Evolutionary conservation across 768 basidiomycete genomes (phyloP), one percentile per base, ranked within the genome.

Genomic region (Neoboletus subvelutipes): DNA sequence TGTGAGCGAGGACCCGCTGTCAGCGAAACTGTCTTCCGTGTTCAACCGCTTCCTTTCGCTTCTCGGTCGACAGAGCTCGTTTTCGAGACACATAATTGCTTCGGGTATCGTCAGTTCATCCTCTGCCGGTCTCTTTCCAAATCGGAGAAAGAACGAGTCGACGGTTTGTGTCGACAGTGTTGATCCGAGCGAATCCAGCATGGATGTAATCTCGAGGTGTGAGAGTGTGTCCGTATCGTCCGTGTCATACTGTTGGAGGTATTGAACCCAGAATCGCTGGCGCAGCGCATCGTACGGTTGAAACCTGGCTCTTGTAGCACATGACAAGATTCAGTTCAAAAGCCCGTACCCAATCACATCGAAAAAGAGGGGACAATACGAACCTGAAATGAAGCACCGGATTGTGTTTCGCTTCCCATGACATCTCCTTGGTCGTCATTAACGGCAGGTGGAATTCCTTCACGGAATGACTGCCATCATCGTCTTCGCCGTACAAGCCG

Each of bases 181-280:
- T 4, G 94, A 97, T 5, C 94, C 94, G 37, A 99, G 86, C 2
- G 95, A 96, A 75, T 98, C 96, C 42, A 99, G 87, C 91, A 98
- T 94, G 12, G 91, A 91, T 0, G 89, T 91, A 33, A 97, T 79
- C 71, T 98, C 97, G 54, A 95, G 76, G 59, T 87, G 86, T 0
- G 92, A 94, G 40, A 95, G 74, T 1, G 80, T 70, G 22, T 76
- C 75, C 0, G 86, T 89, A 58, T 94, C 91, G 71, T 95, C 94
- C 0, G 86, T 81, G 63, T 97, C 95, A 73, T 98, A 98, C 62
- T 95, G 90, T 50, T 83, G 82, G 40, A 96, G 81, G 70, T 92
- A 94, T 60, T 90, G 86, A 2, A 85, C 78, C 94, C 94, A 97
- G 78, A 95, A 94, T 3, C 83, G 84, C 66, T 94, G 92, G 0